Base-by-base conservation (phyloP, 257 asterid species). In the Solanum etuberosum region DNA sequence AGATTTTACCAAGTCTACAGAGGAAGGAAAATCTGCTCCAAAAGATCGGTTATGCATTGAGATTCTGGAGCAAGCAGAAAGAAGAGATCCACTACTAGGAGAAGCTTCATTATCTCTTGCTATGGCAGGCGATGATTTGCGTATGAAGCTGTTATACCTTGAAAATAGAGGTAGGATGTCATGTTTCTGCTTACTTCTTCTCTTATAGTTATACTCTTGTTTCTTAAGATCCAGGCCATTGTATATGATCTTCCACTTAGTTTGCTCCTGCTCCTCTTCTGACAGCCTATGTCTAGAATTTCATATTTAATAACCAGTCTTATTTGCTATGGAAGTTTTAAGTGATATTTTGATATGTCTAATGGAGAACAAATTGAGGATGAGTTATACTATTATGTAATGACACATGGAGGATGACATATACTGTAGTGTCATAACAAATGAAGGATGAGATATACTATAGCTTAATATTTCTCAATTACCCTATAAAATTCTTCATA, bases 31-130 rank as follows among this genome's bases (percentile, higher is more conserved):
- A 88, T 92, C 94, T 89, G 91, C 98, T 81, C 95, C 98, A 15
- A 93, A 91, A 92, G 98, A 94, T 88, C 93, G 98, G 88, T 85
- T 97, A 87, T 95, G 99, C 90, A 94, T 97, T 87, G 99, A 97
- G 91, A 95, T 97, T 86, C 88, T 97, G 95, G 99, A 97, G 89
- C 98, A 97, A 91, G 98, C 98, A 70, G 99, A 97, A 92, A 91
- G 98, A 90, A 92, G 98, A 91, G 98, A 95, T 90, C 97, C 95
- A 14, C 88, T 93, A 82, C 94, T 93, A 2, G 98, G 98, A 84
- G 98, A 97, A 91, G 99, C 99, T 91, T 94, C 99, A 5, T 88
- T 93, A 88, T 97, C 98, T 90, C 98, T 97, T 86, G 98, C 99
- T 90, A 91, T 94, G 90, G 99, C 99, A 81, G 98, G 99, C 43